Conservation (phyloP, 2,329 filamentous ascomycete genomes). For the Microdochium trichocladiopsis region DNA sequence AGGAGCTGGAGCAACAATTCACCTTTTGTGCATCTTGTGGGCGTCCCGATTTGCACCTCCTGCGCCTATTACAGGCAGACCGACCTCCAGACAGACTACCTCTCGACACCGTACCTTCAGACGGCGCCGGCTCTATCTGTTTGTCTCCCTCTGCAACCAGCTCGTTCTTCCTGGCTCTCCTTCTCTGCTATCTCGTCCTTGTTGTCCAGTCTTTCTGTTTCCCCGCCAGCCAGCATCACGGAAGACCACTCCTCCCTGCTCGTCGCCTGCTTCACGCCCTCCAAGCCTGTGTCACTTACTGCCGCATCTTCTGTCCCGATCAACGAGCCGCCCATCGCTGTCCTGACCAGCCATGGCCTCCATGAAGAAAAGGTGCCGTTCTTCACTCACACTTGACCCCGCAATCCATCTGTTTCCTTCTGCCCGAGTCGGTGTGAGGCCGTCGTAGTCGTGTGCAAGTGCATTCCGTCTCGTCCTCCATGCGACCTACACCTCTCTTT, state of each 20-base stretch:
- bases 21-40: constrained; percentile 18
- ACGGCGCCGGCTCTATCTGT: no score
- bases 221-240: no score
- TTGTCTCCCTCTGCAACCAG: no score
- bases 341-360: background rate
- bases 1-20: no score
- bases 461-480: background rate
- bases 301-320: no score
- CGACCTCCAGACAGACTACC: no score
- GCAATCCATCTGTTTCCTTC: background rate
- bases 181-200: no score
- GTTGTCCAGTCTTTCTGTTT: no score
- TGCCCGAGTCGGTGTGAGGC: background rate
- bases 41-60: constrained; percentile 2
- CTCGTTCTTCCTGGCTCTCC: no score
- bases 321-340: no score
- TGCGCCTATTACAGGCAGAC: background rate
- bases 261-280: no score
- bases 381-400: background rate
- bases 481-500: background rate
- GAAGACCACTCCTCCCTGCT: background rate
- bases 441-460: background rate
- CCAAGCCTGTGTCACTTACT: no score
- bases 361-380: background rate
- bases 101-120: background rate